Evolutionary conservation across 2,329 filamentous ascomycete genomes (phyloP), one percentile per base, ranked within the genome.

Genomic region (Beauveria scarabaeidicola): DNA sequence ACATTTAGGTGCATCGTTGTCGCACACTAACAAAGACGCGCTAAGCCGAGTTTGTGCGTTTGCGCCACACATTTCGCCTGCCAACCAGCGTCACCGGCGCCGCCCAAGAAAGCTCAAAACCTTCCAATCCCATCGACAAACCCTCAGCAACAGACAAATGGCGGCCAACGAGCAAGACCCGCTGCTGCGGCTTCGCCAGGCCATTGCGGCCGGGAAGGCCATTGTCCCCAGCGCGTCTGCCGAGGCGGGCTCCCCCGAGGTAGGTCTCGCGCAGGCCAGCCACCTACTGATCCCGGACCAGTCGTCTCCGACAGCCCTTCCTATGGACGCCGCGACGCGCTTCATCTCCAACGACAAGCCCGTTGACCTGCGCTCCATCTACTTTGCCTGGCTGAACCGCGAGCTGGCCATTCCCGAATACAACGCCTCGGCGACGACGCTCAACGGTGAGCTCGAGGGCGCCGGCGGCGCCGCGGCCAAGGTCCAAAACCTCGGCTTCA

Each of bases 321-420:
- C 87, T 1, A 82, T 96, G 64, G 85, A 83, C 54, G 81, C 82
- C 15, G 81, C 87, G 10, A 99, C 94, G 65, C 90, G 94, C 67
- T 97, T 97, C 77, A 82, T 89, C 62, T 92, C 90, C n/a, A 82
- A 84, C 61, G 83, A 83, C 67, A 80, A 83, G 59, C 81, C 88
- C 5, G 86, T 96, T 68, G 90, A 97, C 71, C 80, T 99, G 66
- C 91, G 94, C 70, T 94, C 89, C 72, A 93, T 97, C 74, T 97
- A 93, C 78, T 96, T 97, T 70, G 91, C 91, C 59, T 99, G 91
- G 91, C 81, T 90, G 68, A 95, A 97, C 75, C 91, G 91, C 73
- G 93, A 97, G 76, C 85, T 88, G 59, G 85, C 88, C 58, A 91
- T 96, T 65, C 89, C 90, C 11, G 91, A 96, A 67, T 97, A 97